Evolutionary conservation across 1,284 basidiomycete species (phyloP), one percentile per base, ranked within the genome.

Genomic region (Grifola frondosa): DNA sequence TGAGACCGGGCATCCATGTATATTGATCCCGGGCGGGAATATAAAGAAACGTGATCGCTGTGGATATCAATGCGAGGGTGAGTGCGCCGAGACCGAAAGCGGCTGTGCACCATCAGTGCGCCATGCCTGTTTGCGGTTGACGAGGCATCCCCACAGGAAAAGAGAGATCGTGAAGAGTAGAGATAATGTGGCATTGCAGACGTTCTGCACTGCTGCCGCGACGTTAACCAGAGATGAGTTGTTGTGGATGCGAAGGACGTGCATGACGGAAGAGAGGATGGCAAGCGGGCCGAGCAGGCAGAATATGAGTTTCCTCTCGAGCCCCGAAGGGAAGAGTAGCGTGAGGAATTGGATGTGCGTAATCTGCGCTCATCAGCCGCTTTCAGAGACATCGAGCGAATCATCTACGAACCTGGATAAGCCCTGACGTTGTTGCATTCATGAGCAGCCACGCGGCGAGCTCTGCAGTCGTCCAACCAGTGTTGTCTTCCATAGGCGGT

Each of bases 291-390:
- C 91, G 10, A 98, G 80, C 26, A 97, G 75, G 51, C 82, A 74
- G 57, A 94, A 86, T 46, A 99, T 96, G 37, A 99, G 80, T 17
- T 87, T 75, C 4, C 82, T 85, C 68, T 99, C 97, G 26, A 96
- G 79, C n/a, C 78, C 73, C 5, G 97, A 98, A 1, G 96, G 96
- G 62, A 92, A 99, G 15, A 99, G 78, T 5, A 99, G 78, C 3
- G 96, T 97, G 43, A 99, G 75, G 67, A 98, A 98, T 64, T 99
- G 97, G 42, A 99, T 97, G 67, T 99, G 95, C 0, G 96, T 97
- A 47, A 93, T 87, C 91, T 97, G 61, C n/a, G n/a, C n/a, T n/a
- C n/a, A n/a, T n/a, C 8, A 40, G 17, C 16, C 11, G 26, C n/a
- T 5, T 8, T 24, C 4, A 9, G 30, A 42, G 30, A 40, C 11